phyloP scores from a whole-genome alignment of 441 rosid species.

The Gossypium schwendimanii region DNA sequence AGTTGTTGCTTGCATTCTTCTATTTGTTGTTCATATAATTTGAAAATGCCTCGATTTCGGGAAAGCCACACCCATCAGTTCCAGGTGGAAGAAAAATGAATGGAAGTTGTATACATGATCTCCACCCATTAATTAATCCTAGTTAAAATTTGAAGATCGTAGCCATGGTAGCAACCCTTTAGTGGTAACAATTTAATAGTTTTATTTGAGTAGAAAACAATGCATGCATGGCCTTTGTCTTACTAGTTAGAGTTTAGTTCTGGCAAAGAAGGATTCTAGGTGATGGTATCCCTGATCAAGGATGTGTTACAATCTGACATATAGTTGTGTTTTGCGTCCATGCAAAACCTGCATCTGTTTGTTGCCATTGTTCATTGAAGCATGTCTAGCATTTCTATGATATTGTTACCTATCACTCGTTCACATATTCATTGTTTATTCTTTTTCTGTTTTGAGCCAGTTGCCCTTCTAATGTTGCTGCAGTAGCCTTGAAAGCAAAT shows the following conservation, averaged over 20 bases:
- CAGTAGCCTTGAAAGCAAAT: constrained; percentile 50
- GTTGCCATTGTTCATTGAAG: not conserved
- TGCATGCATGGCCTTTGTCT: not conserved
- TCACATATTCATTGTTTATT: not conserved
- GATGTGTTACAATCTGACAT: not conserved
- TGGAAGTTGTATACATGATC: not conserved
- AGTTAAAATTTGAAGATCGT: not conserved
- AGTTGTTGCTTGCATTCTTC: not conserved
- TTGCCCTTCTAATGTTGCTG: constrained; percentile 66
- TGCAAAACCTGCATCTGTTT: not conserved
- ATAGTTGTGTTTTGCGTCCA: not conserved
- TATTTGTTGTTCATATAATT: not conserved
- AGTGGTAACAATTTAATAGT: not conserved
- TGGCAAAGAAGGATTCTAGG: not conserved
- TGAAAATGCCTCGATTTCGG: not conserved
- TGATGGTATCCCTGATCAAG: not conserved
- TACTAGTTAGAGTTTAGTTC: not conserved
- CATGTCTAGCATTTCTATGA: not conserved
- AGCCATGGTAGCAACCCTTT: not conserved
- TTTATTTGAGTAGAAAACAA: not conserved
- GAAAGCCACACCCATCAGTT: not conserved
- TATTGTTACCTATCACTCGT: not conserved
- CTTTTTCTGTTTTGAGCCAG: constrained; percentile 32
- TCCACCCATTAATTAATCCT: not conserved
- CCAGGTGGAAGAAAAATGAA: not conserved